These are phyloP conservation scores for Lumnitzera littorea DNA, from an alignment of 345 rosid genomes.

Conservation along the genomic window DNA sequence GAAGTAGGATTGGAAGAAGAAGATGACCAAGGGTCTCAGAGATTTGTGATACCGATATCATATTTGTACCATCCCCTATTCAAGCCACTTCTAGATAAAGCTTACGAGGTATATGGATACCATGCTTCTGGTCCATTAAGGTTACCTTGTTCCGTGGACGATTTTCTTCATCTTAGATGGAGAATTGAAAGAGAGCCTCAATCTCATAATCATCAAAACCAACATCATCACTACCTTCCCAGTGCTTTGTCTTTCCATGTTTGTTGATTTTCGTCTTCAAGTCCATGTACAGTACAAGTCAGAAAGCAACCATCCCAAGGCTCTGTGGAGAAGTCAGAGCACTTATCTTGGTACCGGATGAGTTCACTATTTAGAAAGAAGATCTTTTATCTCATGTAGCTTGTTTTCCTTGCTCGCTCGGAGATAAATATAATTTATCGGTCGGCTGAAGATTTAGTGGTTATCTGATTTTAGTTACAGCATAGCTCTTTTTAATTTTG, in stretches of 20 bases:
- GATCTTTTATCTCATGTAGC: no score
- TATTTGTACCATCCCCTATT: constrained; percentile 29
- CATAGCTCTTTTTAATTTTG: no score
- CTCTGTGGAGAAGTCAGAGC: no score
- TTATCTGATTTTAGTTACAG: no score
- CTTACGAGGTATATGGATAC: constrained; percentile 26
- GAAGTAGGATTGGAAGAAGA: constrained; percentile 26
- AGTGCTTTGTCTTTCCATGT: constrained; percentile 15
- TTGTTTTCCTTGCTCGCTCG: no score
- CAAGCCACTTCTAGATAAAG: constrained; percentile 21
- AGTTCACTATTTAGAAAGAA: no score
- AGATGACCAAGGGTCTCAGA: constrained; percentile 1
- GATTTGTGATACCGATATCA: constrained; percentile 23
- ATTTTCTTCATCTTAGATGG: constrained; percentile 24
- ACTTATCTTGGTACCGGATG: no score
- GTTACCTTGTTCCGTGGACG: constrained; percentile 25
- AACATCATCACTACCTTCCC: constrained; percentile 8
- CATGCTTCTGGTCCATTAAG: constrained; percentile 17
- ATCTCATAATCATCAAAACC: neutral
- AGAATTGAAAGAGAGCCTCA: constrained; percentile 16
- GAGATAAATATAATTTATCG: no score
- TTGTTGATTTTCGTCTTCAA: constrained; percentile 4
- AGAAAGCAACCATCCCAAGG: no score
- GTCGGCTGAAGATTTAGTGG: no score
- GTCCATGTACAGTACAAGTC: no score